Evolutionary conservation across 345 rosid genomes (phyloP).

Genomic region (Heritiera littoralis): DNA sequence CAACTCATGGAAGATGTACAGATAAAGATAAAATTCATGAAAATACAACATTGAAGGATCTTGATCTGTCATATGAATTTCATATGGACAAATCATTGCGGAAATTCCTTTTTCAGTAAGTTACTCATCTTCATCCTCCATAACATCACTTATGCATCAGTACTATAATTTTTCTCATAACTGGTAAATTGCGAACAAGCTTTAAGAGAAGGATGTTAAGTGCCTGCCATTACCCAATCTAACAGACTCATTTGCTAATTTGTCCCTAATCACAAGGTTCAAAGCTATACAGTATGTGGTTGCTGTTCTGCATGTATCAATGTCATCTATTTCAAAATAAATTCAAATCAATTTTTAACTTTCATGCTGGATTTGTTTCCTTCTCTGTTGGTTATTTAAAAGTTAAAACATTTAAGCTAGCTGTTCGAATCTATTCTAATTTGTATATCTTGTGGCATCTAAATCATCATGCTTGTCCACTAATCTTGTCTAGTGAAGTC

Average conservation of each 20-base stretch:
- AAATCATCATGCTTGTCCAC: not conserved
- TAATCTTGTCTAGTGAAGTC: not conserved
- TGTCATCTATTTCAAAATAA: not conserved
- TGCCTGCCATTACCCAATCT: not conserved
- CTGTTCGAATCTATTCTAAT: not conserved
- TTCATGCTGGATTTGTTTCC: not conserved
- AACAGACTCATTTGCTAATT: not conserved
- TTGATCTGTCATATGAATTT: slow-evolving; percentile 74
- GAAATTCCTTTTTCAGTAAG: slow-evolving; percentile 80
- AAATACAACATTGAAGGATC: slow-evolving; percentile 84
- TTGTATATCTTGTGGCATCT: not conserved
- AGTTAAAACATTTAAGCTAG: not conserved
- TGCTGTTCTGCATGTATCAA: not conserved
- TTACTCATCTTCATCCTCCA: slow-evolving; percentile 6
- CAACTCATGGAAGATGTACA: slow-evolving; percentile 79
- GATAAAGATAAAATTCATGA: slow-evolving; percentile 61
- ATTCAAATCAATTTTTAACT: not conserved
- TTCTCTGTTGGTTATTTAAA: not conserved
- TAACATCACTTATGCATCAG: not conserved
- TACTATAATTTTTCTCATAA: not conserved
- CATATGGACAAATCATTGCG: slow-evolving; percentile 86
- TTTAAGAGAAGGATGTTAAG: slow-evolving; percentile 12
- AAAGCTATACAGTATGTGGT: not conserved
- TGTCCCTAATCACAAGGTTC: not conserved
- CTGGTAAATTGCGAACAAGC: not conserved